Evolutionary conservation across 2,329 filamentous ascomycete species (phyloP).

Genomic region (Eutypa lata): DNA sequence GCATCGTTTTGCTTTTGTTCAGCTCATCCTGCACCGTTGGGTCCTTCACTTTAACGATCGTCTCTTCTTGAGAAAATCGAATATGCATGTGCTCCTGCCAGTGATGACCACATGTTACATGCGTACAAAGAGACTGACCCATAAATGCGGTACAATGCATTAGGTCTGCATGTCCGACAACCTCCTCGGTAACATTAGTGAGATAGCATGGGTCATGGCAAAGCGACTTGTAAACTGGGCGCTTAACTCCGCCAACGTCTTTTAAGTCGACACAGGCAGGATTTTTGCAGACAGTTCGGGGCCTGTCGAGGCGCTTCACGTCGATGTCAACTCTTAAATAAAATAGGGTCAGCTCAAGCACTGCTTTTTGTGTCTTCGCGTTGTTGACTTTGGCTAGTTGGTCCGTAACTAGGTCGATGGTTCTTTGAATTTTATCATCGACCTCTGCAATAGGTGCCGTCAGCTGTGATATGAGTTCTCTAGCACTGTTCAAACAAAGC

Average conservation of each 20-base stretch:
- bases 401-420: conserved; percentile 28
- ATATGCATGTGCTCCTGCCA: conserved; percentile 37
- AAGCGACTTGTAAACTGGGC: conserved; percentile 25
- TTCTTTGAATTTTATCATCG: conserved; percentile 28
- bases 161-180: conserved; percentile 21
- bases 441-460: conserved; percentile 37
- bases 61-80: conserved; percentile 24
- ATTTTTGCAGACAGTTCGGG: conserved; percentile 30
- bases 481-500: conserved; percentile 35
- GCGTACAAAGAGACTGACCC: conserved; percentile 13
- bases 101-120: conserved; percentile 25
- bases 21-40: conserved; percentile 21
- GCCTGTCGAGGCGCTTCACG: conserved; percentile 17
- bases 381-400: conserved; percentile 24
- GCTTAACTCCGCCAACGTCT: conserved; percentile 20
- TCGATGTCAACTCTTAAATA: conserved; percentile 23
- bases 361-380: conserved; percentile 18
- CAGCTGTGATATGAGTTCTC: conserved; percentile 32
- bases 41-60: conserved; percentile 21
- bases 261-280: conserved; percentile 23
- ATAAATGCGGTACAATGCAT: conserved; percentile 25
- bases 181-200: conserved; percentile 21
- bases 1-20: conserved; percentile 17
- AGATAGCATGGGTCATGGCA: conserved; percentile 32
- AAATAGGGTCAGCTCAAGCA: conserved; percentile 24